Base-by-base conservation (phyloP, 1,284 basidiomycete species). In the Ceratobasidium sp. region DNA sequence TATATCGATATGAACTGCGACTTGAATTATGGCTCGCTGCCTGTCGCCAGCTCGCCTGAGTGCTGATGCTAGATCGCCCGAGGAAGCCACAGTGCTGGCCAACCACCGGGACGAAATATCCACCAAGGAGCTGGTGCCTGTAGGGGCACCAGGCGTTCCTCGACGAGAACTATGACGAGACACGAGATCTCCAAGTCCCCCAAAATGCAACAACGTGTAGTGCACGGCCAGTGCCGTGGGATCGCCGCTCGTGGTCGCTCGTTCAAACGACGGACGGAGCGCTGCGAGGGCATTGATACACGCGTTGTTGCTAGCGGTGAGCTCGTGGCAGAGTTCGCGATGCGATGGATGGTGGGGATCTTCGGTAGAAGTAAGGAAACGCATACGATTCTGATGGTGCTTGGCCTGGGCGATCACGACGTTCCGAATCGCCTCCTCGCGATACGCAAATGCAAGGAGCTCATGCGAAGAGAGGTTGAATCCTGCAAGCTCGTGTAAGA, bases 321-420 rank as follows among this genome's bases (percentile, higher is more conserved):
- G 71, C 19, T 74, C 71, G 3, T 64, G 71, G 37, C 61, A 51
- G 1, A 74, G 61, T 32, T 65, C 49, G 49, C 61, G 71, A 34
- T 61, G 61, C 62, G 59, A 37, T 59, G 59, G 71, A 61, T 74
- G 71, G 5, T 74, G 71, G 8, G 71, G 61, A 34, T 62, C 61
- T 25, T 74, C 71, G n/a, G 59, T 64, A 1, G 71, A 74, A 34
- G 71, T 74, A 13, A 74, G 22, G 71, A 74, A 74, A n/a, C 61
- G 25, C 59, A 74, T 74, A 37, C 71, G 71, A 29, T 74, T 74
- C 49, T 74, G 71, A 37, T 74, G 71, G 37, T 74, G 71, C 32
- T 65, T 64, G 9, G 59, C 71, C 51, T 74, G 59, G 13, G 61
- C 61, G 13, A 62, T 61, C 34, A 65, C 49, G 44, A 49, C 61